phyloP scores from a whole-genome alignment of 2,329 filamentous ascomycete genomes.

The Helotiales sp. region DNA sequence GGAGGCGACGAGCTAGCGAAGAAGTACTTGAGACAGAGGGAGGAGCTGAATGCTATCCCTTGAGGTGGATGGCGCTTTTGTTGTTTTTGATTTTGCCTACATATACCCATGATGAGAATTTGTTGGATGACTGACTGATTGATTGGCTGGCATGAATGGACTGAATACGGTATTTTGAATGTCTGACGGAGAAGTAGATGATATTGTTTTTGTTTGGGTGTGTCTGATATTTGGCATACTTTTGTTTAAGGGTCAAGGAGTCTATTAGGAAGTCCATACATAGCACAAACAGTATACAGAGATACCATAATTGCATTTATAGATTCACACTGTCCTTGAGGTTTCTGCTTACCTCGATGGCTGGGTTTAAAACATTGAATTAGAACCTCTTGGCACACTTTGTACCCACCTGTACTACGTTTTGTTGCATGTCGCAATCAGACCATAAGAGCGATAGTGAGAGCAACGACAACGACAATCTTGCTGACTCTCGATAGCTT shows the following conservation, averaged over 20 bases:
- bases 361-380: too few relatives aligned
- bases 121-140: not conserved
- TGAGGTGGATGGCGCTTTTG: conserved; percentile 8
- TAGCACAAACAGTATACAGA: conserved; percentile 2
- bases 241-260: not conserved
- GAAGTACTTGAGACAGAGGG: conserved; percentile 74
- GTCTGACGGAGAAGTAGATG: not conserved
- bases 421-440: too few relatives aligned
- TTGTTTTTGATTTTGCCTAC: not conserved
- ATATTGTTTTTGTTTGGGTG: not conserved
- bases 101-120: conserved; percentile 12
- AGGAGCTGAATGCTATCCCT: conserved; percentile 42
- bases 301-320: conserved; percentile 7
- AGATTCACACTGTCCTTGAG: not conserved
- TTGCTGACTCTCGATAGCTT: too few relatives aligned
- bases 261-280: not conserved
- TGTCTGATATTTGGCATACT: not conserved
- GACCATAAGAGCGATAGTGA: too few relatives aligned
- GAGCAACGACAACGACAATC: too few relatives aligned
- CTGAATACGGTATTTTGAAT: not conserved
- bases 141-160: not conserved
- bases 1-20: conserved; percentile 87
- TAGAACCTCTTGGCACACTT: too few relatives aligned
- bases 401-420: too few relatives aligned
- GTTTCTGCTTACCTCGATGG: not conserved